These are phyloP conservation scores for Nidula niveotomentosa DNA, from an alignment of 1,284 basidiomycete species.

Conservation along the genomic window DNA sequence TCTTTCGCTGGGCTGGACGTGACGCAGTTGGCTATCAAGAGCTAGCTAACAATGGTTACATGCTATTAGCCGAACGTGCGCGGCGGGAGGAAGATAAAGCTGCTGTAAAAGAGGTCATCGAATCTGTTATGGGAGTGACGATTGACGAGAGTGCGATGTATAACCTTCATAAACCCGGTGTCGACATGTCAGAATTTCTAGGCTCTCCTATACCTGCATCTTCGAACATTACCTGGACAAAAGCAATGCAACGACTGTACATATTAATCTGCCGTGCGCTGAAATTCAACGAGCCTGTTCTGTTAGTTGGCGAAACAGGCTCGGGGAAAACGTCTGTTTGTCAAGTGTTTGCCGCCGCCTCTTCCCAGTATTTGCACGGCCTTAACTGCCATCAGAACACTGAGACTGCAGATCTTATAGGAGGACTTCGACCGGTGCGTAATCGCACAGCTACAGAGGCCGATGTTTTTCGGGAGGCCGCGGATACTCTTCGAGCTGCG, in stretches of 20 bases:
- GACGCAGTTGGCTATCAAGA: slow-evolving; percentile 90
- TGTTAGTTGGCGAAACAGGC: slow-evolving; percentile 98
- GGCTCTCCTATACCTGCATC: slow-evolving; percentile 54
- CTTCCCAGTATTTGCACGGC: slow-evolving; percentile 64
- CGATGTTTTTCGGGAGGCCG: slow-evolving; percentile 43
- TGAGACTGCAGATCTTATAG: slow-evolving; percentile 97
- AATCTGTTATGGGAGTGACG: slow-evolving; percentile 86
- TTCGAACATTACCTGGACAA: slow-evolving; percentile 82
- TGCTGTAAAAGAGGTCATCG: slow-evolving; percentile 92
- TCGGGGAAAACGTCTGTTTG: slow-evolving; percentile 98
- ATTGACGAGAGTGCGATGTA: slow-evolving; percentile 79
- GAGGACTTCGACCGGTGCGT: slow-evolving; percentile 91
- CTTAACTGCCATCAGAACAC: slow-evolving; percentile 99
- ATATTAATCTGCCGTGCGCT: slow-evolving; percentile 83
- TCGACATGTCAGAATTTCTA: slow-evolving; percentile 48
- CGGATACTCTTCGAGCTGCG: slow-evolving; percentile 35
- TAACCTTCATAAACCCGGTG: slow-evolving; percentile 47
- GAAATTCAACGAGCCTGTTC: slow-evolving; percentile 90
- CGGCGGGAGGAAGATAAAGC: slow-evolving; percentile 84
- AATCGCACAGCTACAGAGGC: slow-evolving; percentile 61
- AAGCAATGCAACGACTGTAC: slow-evolving; percentile 91
- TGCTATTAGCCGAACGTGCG: slow-evolving; percentile 94
- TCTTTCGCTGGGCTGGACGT: slow-evolving; percentile 96
- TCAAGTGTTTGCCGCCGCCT: slow-evolving; percentile 80
- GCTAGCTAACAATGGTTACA: slow-evolving; percentile 95